Conservation (phyloP, 164 flowering plant genomes). For the Magnolia kwangsiensis region DNA sequence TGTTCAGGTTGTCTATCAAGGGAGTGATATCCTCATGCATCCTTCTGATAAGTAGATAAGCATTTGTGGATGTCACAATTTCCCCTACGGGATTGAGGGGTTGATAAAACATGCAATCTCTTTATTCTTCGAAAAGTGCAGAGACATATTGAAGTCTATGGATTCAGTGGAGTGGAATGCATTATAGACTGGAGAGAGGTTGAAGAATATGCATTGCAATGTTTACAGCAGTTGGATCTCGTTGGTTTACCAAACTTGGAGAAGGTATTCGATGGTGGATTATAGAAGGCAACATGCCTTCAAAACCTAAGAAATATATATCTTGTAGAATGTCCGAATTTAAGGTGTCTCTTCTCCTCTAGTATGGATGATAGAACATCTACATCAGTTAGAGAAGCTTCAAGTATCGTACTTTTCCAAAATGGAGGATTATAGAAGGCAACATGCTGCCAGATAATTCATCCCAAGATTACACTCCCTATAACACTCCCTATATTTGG, state of each 20-base stretch:
- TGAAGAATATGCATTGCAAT: background rate
- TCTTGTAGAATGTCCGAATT: background rate
- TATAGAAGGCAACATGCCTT: no score
- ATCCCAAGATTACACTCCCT: background rate
- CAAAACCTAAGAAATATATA: background rate
- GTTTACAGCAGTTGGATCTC: background rate
- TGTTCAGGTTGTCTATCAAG: background rate
- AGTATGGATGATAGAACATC: background rate
- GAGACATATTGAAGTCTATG: background rate
- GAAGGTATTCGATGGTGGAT: background rate
- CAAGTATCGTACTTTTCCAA: background rate
- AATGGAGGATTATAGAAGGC: background rate
- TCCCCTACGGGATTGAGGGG: background rate
- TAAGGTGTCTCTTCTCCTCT: background rate
- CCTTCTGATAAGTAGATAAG: background rate
- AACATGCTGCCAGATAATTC: background rate
- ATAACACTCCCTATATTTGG: background rate
- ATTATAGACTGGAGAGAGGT: conserved; percentile 3
- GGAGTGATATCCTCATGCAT: background rate
- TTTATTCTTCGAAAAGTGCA: background rate
- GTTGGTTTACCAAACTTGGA: background rate
- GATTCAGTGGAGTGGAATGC: background rate
- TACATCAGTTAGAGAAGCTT: background rate
- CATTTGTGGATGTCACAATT: background rate
- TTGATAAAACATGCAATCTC: background rate